These are phyloP conservation scores for Endothia cerciana DNA, from an alignment of 2,329 filamentous ascomycete genomes.

Conservation along the genomic window DNA sequence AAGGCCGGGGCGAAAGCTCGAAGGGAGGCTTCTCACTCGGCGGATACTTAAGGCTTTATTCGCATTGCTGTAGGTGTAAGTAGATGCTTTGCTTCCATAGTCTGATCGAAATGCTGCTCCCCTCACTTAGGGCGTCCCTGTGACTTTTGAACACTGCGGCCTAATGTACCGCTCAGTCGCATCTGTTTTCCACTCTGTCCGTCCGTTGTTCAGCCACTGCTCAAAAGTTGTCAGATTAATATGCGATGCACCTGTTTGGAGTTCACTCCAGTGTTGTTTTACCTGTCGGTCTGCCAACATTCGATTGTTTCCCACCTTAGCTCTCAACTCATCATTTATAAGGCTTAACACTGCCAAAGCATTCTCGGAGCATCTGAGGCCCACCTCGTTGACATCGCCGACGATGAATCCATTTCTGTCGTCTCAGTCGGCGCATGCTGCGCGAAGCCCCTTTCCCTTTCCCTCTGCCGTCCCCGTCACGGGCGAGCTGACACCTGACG, in stretches of 20 bases:
- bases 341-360: background rate
- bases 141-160: background rate
- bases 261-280: background rate
- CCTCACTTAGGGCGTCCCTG: background rate
- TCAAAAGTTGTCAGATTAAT: background rate
- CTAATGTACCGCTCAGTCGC: background rate
- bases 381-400: background rate
- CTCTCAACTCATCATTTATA: background rate
- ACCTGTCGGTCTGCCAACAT: background rate
- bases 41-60: slow-evolving; percentile 20
- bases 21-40: slow-evolving; percentile 41
- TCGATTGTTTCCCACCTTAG: background rate
- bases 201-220: background rate
- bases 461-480: background rate
- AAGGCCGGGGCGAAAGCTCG: slow-evolving; percentile 65
- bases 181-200: background rate
- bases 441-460: background rate
- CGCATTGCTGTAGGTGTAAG: background rate
- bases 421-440: background rate
- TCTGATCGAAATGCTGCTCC: background rate
- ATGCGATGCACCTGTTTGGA: background rate
- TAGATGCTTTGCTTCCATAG: background rate
- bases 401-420: background rate
- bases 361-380: background rate
- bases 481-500: background rate